phyloP scores from a whole-genome alignment of 2,329 filamentous ascomycete genomes.

The Sclerotinia sclerotiorum region DNA sequence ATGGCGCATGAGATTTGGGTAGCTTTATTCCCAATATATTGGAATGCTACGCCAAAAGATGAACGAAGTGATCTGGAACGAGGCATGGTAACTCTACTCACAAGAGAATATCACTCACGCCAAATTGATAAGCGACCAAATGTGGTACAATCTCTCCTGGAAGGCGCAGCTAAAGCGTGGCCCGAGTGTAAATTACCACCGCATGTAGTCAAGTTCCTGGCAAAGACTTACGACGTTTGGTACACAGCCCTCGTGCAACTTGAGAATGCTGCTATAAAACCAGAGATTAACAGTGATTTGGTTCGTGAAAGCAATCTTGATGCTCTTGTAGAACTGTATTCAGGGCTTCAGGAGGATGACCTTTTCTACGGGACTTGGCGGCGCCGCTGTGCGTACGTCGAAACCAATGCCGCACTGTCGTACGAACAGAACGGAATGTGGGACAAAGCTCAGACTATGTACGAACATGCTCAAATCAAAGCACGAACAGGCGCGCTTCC shows the following conservation, averaged over 20 bases:
- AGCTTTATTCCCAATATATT: slow-evolving; percentile 86
- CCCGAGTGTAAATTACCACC: slow-evolving; percentile 91
- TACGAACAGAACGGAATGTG: slow-evolving; percentile 99
- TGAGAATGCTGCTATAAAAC: slow-evolving; percentile 83
- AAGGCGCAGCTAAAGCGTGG: slow-evolving; percentile 79
- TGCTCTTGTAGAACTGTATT: slow-evolving; percentile 90
- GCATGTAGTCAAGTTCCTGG: slow-evolving; percentile 93
- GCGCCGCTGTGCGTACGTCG: slow-evolving; percentile 90
- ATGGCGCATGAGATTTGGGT: slow-evolving; percentile 91
- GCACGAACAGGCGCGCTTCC: slow-evolving; percentile 93
- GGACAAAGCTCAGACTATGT: slow-evolving; percentile 97
- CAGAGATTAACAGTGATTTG: slow-evolving; percentile 72
- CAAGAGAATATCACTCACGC: slow-evolving; percentile 91
- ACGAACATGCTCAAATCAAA: slow-evolving; percentile 95
- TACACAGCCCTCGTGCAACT: slow-evolving; percentile 90
- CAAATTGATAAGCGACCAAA: slow-evolving; percentile 96
- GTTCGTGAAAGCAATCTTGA: slow-evolving; percentile 94
- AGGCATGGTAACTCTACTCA: slow-evolving; percentile 84
- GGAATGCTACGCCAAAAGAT: slow-evolving; percentile 83
- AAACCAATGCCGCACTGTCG: slow-evolving; percentile 94
- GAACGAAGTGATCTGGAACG: slow-evolving; percentile 89
- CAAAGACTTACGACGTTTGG: slow-evolving; percentile 94
- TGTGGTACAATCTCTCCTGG: slow-evolving; percentile 87
- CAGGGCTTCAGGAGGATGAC: slow-evolving; percentile 88
- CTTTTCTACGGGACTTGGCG: slow-evolving; percentile 98